Percentiles rank a stretch among this genome's conserved stretches.
Evolutionary conservation across 345 rosid genomes (phyloP).

Genomic region (Euphorbia tirucalli): DNA sequence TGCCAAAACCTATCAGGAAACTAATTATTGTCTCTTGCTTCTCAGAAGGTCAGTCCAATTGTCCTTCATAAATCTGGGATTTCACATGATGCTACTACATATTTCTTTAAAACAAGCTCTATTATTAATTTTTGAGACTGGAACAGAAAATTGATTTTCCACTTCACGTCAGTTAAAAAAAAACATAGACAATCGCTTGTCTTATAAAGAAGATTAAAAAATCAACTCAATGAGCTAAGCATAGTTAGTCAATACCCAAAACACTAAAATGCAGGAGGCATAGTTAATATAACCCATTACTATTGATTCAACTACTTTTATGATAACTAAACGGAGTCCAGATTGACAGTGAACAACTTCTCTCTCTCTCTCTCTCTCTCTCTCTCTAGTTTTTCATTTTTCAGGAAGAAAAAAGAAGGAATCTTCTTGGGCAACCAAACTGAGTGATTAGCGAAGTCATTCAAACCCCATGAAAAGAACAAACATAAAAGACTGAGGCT

Average conservation of each 20-base stretch:
- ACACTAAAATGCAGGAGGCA: slow-evolving; percentile 14
- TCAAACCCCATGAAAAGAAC: not conserved
- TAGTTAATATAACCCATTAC: not conserved
- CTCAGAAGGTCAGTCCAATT: not conserved
- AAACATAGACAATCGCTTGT: not conserved
- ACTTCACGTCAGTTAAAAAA: not conserved
- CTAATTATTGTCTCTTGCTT: not conserved
- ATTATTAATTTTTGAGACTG: not conserved
- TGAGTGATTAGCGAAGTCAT: slow-evolving; percentile 5
- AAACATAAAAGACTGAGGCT: slow-evolving; percentile 2
- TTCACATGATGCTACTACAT: not conserved
- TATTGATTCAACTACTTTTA: slow-evolving; percentile 2
- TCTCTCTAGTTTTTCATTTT: not conserved
- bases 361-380: too few species aligned
- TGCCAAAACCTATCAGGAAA: not conserved
- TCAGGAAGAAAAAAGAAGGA: not conserved
- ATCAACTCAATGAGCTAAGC: slow-evolving; percentile 5
- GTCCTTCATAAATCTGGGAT: not conserved
- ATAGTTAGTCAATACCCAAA: not conserved
- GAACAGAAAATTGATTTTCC: not conserved
- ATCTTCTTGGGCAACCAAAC: slow-evolving; percentile 7
- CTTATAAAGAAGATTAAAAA: not conserved
- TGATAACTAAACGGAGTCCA: not conserved
- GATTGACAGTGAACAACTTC: not conserved
- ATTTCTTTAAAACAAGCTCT: not conserved